Percentiles rank a stretch among this genome's conserved stretches.
Evolutionary conservation across 106 monocot species (phyloP).

Genomic region (Acorus calamus): DNA sequence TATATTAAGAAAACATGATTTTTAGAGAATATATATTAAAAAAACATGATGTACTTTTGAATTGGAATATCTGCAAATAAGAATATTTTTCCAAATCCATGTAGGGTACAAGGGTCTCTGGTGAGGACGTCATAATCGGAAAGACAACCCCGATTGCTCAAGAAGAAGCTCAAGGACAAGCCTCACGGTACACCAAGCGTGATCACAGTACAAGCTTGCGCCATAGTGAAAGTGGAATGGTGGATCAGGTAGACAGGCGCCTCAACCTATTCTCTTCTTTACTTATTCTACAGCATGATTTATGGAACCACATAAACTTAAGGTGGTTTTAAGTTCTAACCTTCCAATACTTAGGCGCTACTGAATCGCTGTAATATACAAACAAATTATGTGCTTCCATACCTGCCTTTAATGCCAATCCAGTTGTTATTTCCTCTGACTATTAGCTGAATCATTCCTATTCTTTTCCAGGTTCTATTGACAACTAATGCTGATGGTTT

Average conservation of each 20-base stretch:
- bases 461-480: conserved; percentile 51
- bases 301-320: not conserved
- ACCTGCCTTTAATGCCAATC: too few species aligned
- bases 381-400: too few species aligned
- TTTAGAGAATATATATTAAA: not conserved
- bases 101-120: conserved; percentile 95
- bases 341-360: too few species aligned
- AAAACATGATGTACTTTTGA: not conserved
- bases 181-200: conserved; percentile 69
- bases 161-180: conserved; percentile 91
- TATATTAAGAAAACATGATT: not conserved
- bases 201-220: conserved; percentile 96
- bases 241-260: conserved; percentile 67
- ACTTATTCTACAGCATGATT: not conserved
- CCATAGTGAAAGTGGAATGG: conserved; percentile 99
- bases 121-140: conserved; percentile 99
- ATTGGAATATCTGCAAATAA: not conserved
- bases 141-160: conserved; percentile 93
- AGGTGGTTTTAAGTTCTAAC: not conserved
- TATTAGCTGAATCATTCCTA: too few species aligned
- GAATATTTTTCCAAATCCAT: conserved; percentile 3
- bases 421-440: too few species aligned
- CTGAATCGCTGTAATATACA: too few species aligned
- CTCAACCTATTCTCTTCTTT: not conserved
- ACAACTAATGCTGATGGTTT: conserved; percentile 99